Evolutionary conservation across 2,329 filamentous ascomycete species (phyloP).

Genomic region (Cryphonectria nitschkei): DNA sequence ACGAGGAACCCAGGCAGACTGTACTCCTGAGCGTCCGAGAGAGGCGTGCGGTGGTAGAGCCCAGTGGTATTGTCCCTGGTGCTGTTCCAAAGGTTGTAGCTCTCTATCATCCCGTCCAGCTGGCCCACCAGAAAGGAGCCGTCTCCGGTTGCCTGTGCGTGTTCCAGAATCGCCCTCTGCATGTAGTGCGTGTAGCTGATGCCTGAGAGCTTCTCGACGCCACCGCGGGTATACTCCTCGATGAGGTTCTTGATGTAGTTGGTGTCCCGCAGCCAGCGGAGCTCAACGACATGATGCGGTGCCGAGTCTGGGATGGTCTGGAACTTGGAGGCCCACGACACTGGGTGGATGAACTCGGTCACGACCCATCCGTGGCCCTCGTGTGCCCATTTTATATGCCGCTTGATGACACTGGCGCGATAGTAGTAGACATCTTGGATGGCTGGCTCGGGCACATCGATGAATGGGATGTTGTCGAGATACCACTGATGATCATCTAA

Average conservation of each 20-base stretch:
- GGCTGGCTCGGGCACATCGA: neutral
- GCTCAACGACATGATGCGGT: neutral
- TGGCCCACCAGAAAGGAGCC: neutral
- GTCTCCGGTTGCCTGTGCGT: neutral
- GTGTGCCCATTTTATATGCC: constrained; percentile 7
- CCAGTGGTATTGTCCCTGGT: neutral
- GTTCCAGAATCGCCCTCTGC: neutral
- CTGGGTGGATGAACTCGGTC: constrained; percentile 3
- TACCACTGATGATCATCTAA: constrained; percentile 6
- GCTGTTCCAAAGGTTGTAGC: neutral
- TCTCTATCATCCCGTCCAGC: neutral
- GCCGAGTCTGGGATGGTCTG: constrained; percentile 1
- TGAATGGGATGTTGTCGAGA: neutral
- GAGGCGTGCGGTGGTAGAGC: neutral
- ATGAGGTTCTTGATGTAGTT: constrained; percentile 3
- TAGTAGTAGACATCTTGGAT: constrained; percentile 6
- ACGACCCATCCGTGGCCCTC: constrained; percentile 8
- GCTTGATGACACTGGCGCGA: constrained; percentile 4
- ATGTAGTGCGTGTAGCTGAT: neutral
- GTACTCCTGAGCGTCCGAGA: neutral
- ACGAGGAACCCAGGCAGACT: neutral
- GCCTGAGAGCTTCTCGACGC: neutral
- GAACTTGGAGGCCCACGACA: constrained; percentile 1
- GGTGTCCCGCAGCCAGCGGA: neutral
- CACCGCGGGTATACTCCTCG: neutral